These are phyloP conservation scores for Aspergillus intermedius DNA, from an alignment of 2,329 filamentous ascomycete species.

Conservation along the genomic window DNA sequence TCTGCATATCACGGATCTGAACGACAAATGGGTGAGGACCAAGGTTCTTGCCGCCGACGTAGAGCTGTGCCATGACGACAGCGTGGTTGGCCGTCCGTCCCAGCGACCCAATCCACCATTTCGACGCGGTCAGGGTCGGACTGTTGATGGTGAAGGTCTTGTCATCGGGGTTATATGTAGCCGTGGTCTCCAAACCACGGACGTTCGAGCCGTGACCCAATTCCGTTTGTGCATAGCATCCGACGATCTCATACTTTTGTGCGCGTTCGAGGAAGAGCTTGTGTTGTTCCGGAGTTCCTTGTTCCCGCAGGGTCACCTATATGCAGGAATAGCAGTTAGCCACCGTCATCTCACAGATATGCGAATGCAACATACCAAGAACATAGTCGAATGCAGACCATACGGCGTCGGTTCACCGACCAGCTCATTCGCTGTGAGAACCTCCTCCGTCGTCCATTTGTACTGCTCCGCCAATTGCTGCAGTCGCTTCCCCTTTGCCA, in stretches of 20 bases:
- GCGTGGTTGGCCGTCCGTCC: constrained; percentile 71
- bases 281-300: constrained; percentile 67
- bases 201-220: constrained; percentile 74
- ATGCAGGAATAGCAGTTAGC: constrained; percentile 1
- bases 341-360: not conserved
- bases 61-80: constrained; percentile 71
- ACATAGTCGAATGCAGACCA: constrained; percentile 65
- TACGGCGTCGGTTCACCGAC: constrained; percentile 69
- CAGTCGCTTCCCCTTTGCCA: constrained; percentile 65
- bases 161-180: constrained; percentile 65
- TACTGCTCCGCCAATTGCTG: constrained; percentile 60
- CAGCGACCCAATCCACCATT: constrained; percentile 80
- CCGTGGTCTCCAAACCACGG: constrained; percentile 63
- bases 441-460: constrained; percentile 62
- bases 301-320: constrained; percentile 61
- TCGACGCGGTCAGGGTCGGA: constrained; percentile 65
- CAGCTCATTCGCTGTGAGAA: constrained; percentile 58
- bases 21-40: constrained; percentile 75
- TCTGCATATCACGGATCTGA: constrained; percentile 64
- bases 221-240: constrained; percentile 76
- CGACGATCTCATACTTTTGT: constrained; percentile 63
- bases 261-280: constrained; percentile 65
- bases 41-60: constrained; percentile 60
- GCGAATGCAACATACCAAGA: constrained; percentile 45
- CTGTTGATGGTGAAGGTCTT: constrained; percentile 71